phyloP scores from a whole-genome alignment of 768 basidiomycete genomes.

The Panus rudis region DNA sequence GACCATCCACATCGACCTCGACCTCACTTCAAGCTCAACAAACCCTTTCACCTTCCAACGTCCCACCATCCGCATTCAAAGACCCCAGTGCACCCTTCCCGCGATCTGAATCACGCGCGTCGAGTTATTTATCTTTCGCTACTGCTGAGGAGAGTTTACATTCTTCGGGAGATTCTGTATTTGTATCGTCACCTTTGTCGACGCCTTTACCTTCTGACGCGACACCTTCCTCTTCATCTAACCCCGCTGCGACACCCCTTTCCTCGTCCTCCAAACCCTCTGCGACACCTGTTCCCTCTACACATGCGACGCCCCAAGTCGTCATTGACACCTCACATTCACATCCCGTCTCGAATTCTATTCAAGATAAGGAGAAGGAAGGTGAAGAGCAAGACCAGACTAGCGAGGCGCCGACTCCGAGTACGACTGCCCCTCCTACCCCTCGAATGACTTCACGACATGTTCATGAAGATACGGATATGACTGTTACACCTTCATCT shows the following conservation, averaged over 20 bases:
- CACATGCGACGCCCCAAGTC: too few relatives aligned
- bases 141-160: constrained; percentile 19
- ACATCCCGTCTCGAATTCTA: too few relatives aligned
- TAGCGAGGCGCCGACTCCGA: neutral
- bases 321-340: too few relatives aligned
- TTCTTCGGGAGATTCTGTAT: too few relatives aligned
- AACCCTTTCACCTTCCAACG: neutral
- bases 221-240: neutral
- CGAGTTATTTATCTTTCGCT: constrained; percentile 18
- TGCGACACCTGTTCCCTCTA: neutral
- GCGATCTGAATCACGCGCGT: constrained; percentile 20
- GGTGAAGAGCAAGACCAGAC: neutral
- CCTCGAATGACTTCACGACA: neutral
- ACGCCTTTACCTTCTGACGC: too few relatives aligned
- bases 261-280: constrained; percentile 1
- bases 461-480: neutral
- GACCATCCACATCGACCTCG: neutral
- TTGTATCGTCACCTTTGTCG: constrained; percentile 8
- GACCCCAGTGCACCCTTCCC: neutral
- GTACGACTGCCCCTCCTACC: constrained; percentile 2
- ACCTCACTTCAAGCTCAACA: neutral
- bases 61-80: constrained; percentile 12
- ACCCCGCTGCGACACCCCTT: neutral
- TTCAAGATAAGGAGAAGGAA: too few relatives aligned
- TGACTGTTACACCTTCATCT: neutral